phyloP scores from a whole-genome alignment of 2,329 filamentous ascomycete genomes.

The Scytalidium lignicola region DNA sequence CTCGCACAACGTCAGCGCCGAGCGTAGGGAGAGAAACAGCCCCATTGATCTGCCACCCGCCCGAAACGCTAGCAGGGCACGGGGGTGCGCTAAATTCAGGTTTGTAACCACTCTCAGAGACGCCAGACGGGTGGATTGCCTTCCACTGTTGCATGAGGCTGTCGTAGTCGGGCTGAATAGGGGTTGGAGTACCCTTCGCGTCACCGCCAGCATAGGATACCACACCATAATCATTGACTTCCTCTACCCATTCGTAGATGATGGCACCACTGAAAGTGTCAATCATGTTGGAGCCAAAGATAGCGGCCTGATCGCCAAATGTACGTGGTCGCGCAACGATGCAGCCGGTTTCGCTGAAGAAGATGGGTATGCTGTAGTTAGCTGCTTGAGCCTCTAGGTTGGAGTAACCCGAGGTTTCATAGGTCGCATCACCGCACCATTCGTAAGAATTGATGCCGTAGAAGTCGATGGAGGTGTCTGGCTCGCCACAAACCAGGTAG shows the following conservation, averaged over 20 bases:
- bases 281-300: slow-evolving; percentile 71
- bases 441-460: slow-evolving; percentile 63
- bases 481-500: slow-evolving; percentile 68
- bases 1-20: slow-evolving; percentile 30
- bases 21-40: slow-evolving; percentile 64
- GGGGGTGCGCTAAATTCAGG: slow-evolving; percentile 55
- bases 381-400: slow-evolving; percentile 61
- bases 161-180: slow-evolving; percentile 68
- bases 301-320: slow-evolving; percentile 69
- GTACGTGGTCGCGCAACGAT: slow-evolving; percentile 56
- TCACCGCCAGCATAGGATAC: slow-evolving; percentile 65
- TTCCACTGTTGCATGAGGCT: slow-evolving; percentile 77
- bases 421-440: slow-evolving; percentile 56
- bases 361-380: slow-evolving; percentile 67
- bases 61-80: slow-evolving; percentile 64
- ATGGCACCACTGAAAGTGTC: slow-evolving; percentile 70
- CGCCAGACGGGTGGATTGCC: slow-evolving; percentile 57
- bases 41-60: slow-evolving; percentile 68
- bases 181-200: slow-evolving; percentile 66
- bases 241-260: slow-evolving; percentile 86
- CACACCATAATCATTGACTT: slow-evolving; percentile 76
- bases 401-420: slow-evolving; percentile 57
- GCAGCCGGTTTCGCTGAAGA: slow-evolving; percentile 87
- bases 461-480: slow-evolving; percentile 57
- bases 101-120: slow-evolving; percentile 54